phyloP scores from a whole-genome alignment of 2,329 filamentous ascomycete species.

The Phialophora macrospora region DNA sequence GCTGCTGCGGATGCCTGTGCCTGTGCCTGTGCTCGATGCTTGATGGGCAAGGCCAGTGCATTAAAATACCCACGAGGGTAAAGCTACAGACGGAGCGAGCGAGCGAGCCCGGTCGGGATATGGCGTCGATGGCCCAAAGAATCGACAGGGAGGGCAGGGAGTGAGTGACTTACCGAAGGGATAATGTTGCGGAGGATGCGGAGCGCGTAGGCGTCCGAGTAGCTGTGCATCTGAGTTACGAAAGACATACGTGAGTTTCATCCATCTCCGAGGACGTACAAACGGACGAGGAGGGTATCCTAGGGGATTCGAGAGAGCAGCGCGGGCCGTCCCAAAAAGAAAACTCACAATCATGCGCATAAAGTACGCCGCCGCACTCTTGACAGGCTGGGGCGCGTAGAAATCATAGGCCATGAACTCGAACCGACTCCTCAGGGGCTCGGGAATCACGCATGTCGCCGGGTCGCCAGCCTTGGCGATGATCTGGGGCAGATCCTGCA shows the following conservation, averaged over 20 bases:
- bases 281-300: neutral
- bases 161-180: slow-evolving; percentile 13
- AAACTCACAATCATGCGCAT: slow-evolving; percentile 36
- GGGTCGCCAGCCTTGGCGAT: slow-evolving; percentile 27
- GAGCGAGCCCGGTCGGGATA: no score
- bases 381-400: slow-evolving; percentile 37
- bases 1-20: no score
- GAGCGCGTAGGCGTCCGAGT: slow-evolving; percentile 37
- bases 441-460: slow-evolving; percentile 26
- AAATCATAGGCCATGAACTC: slow-evolving; percentile 40
- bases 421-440: slow-evolving; percentile 22
- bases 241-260: neutral
- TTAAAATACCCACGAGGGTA: no score
- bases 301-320: neutral
- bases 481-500: slow-evolving; percentile 36
- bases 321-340: no score
- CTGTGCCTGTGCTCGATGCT: no score
- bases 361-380: slow-evolving; percentile 38
- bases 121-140: neutral
- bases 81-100: no score
- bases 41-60: no score
- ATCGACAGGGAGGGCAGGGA: neutral
- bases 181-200: slow-evolving; percentile 37
- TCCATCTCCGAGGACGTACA: neutral
- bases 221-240: slow-evolving; percentile 35